Evolutionary conservation across 2,329 filamentous ascomycete species (phyloP).

Genomic region (Aspergillus clavatus): DNA sequence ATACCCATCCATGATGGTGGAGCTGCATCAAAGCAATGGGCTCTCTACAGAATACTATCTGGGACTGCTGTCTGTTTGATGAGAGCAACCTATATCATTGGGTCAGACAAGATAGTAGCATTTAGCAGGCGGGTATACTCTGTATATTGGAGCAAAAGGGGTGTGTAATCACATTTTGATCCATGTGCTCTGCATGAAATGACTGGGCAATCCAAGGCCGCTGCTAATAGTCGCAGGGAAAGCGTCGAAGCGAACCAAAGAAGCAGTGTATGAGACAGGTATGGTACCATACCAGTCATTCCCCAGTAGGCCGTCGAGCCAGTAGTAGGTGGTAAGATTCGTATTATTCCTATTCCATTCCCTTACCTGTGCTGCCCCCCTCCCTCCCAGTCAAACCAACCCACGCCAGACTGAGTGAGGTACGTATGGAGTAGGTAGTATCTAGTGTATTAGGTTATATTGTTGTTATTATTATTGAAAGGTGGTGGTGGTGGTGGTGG

Average conservation of each 20-base stretch:
- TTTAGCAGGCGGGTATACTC: too few relatives aligned
- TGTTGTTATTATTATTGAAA: too few relatives aligned
- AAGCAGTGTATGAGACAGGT: constrained; percentile 13
- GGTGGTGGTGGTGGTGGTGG: neutral
- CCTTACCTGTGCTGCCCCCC: constrained; percentile 25
- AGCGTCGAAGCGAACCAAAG: constrained; percentile 5
- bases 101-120: neutral
- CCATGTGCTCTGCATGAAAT: too few relatives aligned
- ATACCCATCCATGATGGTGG: constrained; percentile 5
- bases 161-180: too few relatives aligned
- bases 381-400: constrained; percentile 7
- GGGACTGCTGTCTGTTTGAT: neutral
- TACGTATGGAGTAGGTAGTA: constrained; percentile 10
- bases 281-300: constrained; percentile 20
- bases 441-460: too few relatives aligned
- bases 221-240: constrained; percentile 7
- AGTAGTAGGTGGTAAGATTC: constrained; percentile 21
- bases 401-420: constrained; percentile 2
- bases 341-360: constrained; percentile 14
- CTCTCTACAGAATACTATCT: too few relatives aligned
- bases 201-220: neutral
- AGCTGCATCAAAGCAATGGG: constrained; percentile 4
- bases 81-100: neutral
- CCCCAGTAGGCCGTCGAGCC: constrained; percentile 18
- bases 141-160: too few relatives aligned